These are phyloP conservation scores for Dictyostelium citrinum DNA, from an alignment of 78 protist species.

Conservation along the genomic window DNA sequence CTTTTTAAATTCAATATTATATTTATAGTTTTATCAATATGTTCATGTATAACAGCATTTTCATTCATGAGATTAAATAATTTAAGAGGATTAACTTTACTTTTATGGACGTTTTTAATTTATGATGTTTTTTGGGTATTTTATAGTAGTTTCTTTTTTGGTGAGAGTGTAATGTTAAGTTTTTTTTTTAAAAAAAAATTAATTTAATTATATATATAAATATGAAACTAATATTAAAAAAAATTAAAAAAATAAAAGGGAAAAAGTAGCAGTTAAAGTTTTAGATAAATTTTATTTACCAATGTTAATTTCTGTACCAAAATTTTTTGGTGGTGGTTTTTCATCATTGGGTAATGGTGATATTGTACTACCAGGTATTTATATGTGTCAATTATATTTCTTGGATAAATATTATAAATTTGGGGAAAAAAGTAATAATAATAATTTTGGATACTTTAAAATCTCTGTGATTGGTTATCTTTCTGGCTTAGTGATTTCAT, in stretches of 20 bases:
- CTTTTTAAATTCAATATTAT: neutral
- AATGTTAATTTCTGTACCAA: conserved; percentile 9
- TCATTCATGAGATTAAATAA: conserved; percentile 51
- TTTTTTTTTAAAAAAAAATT: too few relatives aligned
- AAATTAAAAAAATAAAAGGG: neutral
- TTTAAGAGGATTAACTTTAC: neutral
- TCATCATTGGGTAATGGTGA: conserved; percentile 65
- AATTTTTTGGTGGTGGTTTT: conserved; percentile 4
- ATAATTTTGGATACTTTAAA: conserved; percentile 22
- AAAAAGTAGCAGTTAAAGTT: conserved; percentile 36
- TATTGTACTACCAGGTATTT: conserved; percentile 51
- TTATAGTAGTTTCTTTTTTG: conserved; percentile 12
- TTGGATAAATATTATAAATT: conserved; percentile 33
- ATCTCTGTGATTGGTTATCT: conserved; percentile 14
- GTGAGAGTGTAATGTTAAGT: conserved; percentile 62
- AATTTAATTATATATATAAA: too few relatives aligned
- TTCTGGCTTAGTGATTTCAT: conserved; percentile 14
- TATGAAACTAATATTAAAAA: too few relatives aligned
- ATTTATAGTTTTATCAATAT: conserved; percentile 6
- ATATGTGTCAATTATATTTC: conserved; percentile 48
- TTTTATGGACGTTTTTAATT: conserved; percentile 29
- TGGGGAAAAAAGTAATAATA: neutral
- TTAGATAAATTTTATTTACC: conserved; percentile 48
- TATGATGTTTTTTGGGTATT: conserved; percentile 77
- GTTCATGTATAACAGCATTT: conserved; percentile 13